phyloP scores from a whole-genome alignment of 768 basidiomycete species.

The Coprinopsis cinerea region DNA sequence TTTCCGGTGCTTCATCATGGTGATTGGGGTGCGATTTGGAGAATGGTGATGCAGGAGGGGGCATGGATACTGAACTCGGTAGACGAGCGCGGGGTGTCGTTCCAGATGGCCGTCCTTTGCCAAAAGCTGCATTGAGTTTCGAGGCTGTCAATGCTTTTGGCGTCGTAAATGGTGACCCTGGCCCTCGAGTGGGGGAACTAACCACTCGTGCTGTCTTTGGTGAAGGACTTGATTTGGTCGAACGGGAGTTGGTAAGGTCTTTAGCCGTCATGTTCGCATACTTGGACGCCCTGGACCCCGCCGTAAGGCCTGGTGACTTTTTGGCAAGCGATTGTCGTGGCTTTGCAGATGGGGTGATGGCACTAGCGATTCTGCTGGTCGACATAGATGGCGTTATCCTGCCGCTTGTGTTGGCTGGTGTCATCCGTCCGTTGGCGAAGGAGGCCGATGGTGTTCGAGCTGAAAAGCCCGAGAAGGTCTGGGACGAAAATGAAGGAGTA shows the following conservation, averaged over 20 bases:
- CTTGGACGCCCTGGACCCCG: conserved; percentile 79
- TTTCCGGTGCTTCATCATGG: conserved; percentile 4
- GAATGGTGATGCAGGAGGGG: conserved; percentile 65
- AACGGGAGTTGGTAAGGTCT: conserved; percentile 44
- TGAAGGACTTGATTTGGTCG: conserved; percentile 22
- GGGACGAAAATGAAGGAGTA: conserved; percentile 38
- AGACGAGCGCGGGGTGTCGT: conserved; percentile 59
- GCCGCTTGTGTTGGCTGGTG: conserved; percentile 35
- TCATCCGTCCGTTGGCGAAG: conserved; percentile 32
- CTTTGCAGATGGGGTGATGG: conserved; percentile 31
- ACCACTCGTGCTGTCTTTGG: conserved; percentile 23
- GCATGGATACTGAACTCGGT: conserved; percentile 76
- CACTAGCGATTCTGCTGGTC: conserved; percentile 32
- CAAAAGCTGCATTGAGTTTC: conserved; percentile 23
- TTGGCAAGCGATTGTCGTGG: conserved; percentile 22
- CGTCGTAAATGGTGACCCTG: conserved; percentile 63
- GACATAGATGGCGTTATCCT: conserved; percentile 44
- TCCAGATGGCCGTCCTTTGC: conserved; percentile 32
- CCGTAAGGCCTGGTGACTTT: conserved; percentile 24
- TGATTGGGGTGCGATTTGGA: conserved; percentile 6
- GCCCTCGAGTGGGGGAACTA: conserved; percentile 37
- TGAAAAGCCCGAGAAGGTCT: conserved; percentile 13
- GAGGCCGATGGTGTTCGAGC: conserved; percentile 32
- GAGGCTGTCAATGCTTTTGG: conserved; percentile 45
- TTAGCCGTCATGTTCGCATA: conserved; percentile 82